Base-by-base conservation (phyloP, 768 basidiomycete genomes). In the Podaxis sp. region DNA sequence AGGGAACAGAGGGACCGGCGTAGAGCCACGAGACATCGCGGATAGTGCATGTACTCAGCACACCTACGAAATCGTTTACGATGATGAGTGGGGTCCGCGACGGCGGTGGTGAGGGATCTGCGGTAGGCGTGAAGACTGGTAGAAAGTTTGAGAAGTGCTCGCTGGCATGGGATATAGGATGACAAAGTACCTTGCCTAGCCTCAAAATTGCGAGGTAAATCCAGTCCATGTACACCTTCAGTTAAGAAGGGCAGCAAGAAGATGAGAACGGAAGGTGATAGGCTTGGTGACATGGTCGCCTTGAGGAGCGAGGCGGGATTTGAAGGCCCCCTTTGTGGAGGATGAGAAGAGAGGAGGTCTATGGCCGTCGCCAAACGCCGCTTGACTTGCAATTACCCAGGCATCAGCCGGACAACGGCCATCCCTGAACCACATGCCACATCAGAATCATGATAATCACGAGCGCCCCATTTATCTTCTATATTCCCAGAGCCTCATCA, bases 181-280 rank as follows among this genome's bases (percentile, higher is more conserved):
- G 52, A 83, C 68, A 55, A 72, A 72, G 17, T 80, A 53, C 6
- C 66, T 59, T 29, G 80, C 51, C 1, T 67, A 29, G 7, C 38
- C 64, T 22, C 68, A 27, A 2, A 72, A 65, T 22, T 75, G 40
- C 76, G 41, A n/a, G 46, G 56, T 79, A 82, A 11, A 53, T 51
- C 80, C 80, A 81, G 15, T 66, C 67, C 43, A 75, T 59, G 25
- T 55, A 43, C 60, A 47, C 60, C 60, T 61, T 55, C 60, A 61
- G 52, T 38, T 11, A 61, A 55, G 60, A 61, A 61, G 60, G 52
- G 41, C 29, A 61, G 53, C 25, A 38, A 36, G 17, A 12, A 36
- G 12, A 55, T 12, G 8, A 55, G 19, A 17, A 19, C 29, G 2
- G 22, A 2, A 22, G 41, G 25, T 6, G 29, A 24, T 3, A 47